Evolutionary conservation across 352 stramenopile species (phyloP).

Genomic region (Phytophthora uliginosa): DNA sequence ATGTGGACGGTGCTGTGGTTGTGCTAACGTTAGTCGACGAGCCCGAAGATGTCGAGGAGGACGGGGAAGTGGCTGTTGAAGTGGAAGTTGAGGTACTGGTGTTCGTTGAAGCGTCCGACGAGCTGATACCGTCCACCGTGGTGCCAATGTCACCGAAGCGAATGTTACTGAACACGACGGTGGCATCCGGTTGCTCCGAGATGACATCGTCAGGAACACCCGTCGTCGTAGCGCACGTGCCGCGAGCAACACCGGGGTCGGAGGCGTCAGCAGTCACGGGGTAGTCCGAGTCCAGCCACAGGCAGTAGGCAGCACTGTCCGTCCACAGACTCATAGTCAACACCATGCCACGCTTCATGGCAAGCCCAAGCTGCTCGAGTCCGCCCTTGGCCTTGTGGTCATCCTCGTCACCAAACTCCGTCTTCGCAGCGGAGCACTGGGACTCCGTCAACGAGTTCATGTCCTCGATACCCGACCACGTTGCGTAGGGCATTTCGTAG

Average conservation of each 20-base stretch:
- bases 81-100: background rate
- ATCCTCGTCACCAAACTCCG: conserved; percentile 52
- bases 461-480: conserved; percentile 11
- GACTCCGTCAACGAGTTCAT: conserved; percentile 17
- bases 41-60: conserved; percentile 1
- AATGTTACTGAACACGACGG: conserved; percentile 45
- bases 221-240: conserved; percentile 47
- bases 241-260: conserved; percentile 47
- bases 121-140: conserved; percentile 29
- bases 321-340: conserved; percentile 69
- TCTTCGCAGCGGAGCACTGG: conserved; percentile 16
- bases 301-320: conserved; percentile 51
- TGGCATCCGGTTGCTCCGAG: conserved; percentile 46
- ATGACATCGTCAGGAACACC: conserved; percentile 47
- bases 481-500: conserved; percentile 17
- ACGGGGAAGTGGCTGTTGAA: background rate
- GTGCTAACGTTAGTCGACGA: background rate
- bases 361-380: conserved; percentile 47
- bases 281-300: conserved; percentile 67
- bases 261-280: conserved; percentile 36
- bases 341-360: conserved; percentile 56
- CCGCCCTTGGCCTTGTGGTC: conserved; percentile 39
- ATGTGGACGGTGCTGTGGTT: background rate
- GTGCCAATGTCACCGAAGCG: conserved; percentile 52
- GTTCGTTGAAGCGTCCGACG: conserved; percentile 1